Conservation (phyloP, 305 asterid genomes). For the Coffea humblotiana region DNA sequence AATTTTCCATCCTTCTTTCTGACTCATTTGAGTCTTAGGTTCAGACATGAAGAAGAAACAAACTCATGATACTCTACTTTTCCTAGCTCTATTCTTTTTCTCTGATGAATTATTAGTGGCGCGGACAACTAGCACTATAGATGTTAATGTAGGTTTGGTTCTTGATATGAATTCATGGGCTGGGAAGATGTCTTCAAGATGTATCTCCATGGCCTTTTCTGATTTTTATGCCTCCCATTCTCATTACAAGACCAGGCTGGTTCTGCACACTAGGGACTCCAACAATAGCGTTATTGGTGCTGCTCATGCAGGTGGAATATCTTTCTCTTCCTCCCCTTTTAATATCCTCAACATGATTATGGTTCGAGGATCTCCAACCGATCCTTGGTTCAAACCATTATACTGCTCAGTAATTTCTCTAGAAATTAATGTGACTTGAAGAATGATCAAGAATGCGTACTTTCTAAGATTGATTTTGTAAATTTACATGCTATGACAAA, state of each 20-base stretch:
- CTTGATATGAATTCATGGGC: constrained; percentile 28
- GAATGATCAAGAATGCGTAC: no score
- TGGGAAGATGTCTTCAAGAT: constrained; percentile 35
- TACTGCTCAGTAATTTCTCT: no score
- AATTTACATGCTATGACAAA: no score
- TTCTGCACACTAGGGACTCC: constrained; percentile 38
- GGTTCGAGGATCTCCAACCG: background rate
- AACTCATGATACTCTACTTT: background rate
- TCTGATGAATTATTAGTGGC: background rate
- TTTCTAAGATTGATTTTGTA: no score
- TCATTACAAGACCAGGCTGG: constrained; percentile 38
- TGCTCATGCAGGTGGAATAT: constrained; percentile 43
- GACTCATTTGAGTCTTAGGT: background rate
- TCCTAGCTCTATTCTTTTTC: background rate
- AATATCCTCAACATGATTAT: no score
- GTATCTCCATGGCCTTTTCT: constrained; percentile 45
- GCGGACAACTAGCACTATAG: background rate
- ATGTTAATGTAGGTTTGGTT: constrained; percentile 36
- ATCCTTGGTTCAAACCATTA: no score
- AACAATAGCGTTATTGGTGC: constrained; percentile 36
- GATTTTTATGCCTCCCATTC: constrained; percentile 36
- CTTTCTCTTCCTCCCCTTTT: background rate
- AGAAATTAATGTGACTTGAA: no score
- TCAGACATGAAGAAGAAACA: background rate
- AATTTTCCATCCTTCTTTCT: background rate